phyloP scores from a whole-genome alignment of 176 grass and related monocot species.

The Hordeum marinum region DNA sequence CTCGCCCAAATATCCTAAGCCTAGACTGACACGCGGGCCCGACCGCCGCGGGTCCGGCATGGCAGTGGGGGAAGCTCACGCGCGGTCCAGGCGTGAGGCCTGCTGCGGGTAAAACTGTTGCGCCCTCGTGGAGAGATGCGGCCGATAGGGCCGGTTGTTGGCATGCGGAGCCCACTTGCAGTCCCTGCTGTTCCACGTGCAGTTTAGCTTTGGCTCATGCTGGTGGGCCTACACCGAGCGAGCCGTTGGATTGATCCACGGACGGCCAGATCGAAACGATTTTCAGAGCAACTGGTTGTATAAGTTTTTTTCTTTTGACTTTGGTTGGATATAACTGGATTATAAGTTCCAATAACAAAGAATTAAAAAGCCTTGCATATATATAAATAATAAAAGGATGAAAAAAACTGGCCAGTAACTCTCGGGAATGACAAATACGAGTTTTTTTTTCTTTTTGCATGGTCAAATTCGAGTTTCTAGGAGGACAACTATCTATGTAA shows the following conservation, averaged over 20 bases:
- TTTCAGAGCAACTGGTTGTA: too few relatives aligned
- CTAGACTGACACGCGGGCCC: background rate
- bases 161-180: background rate
- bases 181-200: background rate
- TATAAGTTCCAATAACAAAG: too few relatives aligned
- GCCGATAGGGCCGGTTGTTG: background rate
- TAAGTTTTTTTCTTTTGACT: too few relatives aligned
- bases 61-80: background rate
- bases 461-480: too few relatives aligned
- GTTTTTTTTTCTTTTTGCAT: too few relatives aligned
- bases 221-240: background rate
- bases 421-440: too few relatives aligned
- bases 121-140: background rate
- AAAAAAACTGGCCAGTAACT: too few relatives aligned
- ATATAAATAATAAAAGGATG: too few relatives aligned
- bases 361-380: too few relatives aligned
- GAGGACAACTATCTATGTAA: too few relatives aligned
- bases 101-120: background rate
- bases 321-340: too few relatives aligned
- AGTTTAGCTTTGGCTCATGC: background rate
- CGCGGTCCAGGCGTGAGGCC: background rate
- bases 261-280: background rate
- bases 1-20: background rate
- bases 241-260: background rate
- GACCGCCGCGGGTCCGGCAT: accelerated